Percentiles rank a stretch among this genome's conserved stretches.
These are phyloP conservation scores for Heliocybe sulcata DNA, from an alignment of 1,284 basidiomycete species.

Conservation along the genomic window DNA sequence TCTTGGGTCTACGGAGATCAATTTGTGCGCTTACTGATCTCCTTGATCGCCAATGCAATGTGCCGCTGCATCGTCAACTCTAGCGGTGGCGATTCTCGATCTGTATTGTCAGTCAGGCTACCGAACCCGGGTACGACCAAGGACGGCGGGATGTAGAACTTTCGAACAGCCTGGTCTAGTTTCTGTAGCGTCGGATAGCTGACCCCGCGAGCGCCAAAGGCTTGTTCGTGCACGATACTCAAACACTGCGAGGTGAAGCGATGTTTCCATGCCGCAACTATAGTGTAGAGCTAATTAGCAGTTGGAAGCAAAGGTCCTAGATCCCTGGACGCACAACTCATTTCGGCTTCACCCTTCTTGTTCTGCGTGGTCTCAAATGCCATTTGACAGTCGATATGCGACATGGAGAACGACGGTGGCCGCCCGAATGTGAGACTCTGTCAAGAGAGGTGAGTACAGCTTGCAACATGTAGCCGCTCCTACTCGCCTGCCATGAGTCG, in stretches of 20 bases:
- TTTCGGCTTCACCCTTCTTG: conserved; percentile 48
- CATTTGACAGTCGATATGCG: conserved; percentile 55
- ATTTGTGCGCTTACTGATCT: conserved; percentile 42
- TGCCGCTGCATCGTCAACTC: conserved; percentile 60
- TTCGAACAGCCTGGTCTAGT: conserved; percentile 55
- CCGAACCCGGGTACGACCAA: conserved; percentile 60
- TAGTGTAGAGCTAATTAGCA: conserved; percentile 8
- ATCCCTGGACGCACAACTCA: conserved; percentile 47
- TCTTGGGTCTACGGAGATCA: neutral
- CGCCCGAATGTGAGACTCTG: conserved; percentile 68
- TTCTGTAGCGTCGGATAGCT: conserved; percentile 55
- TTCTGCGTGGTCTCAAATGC: conserved; percentile 43
- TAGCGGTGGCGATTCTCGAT: conserved; percentile 35
- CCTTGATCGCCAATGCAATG: conserved; percentile 53
- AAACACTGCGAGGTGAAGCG: conserved; percentile 53
- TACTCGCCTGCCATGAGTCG: conserved; percentile 61
- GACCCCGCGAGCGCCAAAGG: conserved; percentile 52
- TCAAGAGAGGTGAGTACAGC: neutral
- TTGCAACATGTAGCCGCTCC: neutral
- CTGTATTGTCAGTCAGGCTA: conserved; percentile 30
- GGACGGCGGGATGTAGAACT: conserved; percentile 55
- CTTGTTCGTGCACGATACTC: conserved; percentile 56
- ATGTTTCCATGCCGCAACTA: conserved; percentile 62
- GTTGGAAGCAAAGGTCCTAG: conserved; percentile 3
- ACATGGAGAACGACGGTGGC: conserved; percentile 52